Evolutionary conservation across 768 basidiomycete species (phyloP), one percentile per base, ranked within the genome.

Genomic region (Rossbeevera mucosa): DNA sequence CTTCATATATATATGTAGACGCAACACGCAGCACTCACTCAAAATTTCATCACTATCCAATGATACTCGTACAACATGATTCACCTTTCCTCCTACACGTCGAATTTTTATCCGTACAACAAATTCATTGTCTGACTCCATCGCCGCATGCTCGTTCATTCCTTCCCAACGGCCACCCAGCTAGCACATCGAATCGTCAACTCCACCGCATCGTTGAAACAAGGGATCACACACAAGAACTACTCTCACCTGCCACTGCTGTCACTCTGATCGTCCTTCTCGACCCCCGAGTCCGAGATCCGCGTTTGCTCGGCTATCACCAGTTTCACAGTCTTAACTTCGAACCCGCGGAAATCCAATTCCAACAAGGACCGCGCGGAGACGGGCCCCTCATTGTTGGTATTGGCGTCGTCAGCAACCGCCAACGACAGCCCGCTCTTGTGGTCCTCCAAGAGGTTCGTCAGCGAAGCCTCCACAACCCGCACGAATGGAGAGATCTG

Each of bases 271-370:
- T 31, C 30, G 14, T 31, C 31, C 16, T 31, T 31, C 33, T 52
- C 55, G 14, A 51, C 44, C 5, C 31, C 48, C 9, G 18, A 45
- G 11, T 42, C 24, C 4, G 18, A 12, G 8, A 21, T 48, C 45
- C 24, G 48, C 16, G 26, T 26, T 44, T 44, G 40, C 12, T 48
- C 40, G 21, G 52, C 71, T 8, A 82, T 51, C 14, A 74, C 71
- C 29, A 95, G 69, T 67, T 88, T 88, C 56, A 94, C 75, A 7
- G 92, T 94, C 78, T 93, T 92, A 59, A 94, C 85, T 68, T 94
- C 91, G 58, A 92, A 94, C 3, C 86, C 88, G 52, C 87, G 79
- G 80, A 95, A 94, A 54, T 78, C 72, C 28, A 94, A 72, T 33
- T 75, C 76, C 50, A 91, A 36, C 26, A 5, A 7, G 28, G 59